Percentiles rank a stretch among this genome's conserved stretches.
Conservation (phyloP, 2,329 filamentous ascomycete species). For the Leptographium procerum region DNA sequence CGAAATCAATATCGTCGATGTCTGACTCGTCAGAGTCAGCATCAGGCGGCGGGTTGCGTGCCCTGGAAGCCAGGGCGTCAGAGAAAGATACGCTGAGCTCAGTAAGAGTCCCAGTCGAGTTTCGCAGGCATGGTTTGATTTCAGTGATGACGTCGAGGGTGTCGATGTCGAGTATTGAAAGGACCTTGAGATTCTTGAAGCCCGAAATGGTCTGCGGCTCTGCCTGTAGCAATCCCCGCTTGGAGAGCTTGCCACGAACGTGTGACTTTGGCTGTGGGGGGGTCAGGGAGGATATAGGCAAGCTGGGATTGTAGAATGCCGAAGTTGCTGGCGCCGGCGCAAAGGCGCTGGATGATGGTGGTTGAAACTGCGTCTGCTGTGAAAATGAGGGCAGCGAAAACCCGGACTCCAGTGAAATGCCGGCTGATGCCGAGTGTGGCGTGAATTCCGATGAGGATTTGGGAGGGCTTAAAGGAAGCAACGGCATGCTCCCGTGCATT, state of each 20-base stretch:
- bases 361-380: conserved; percentile 9
- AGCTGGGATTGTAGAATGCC: background rate
- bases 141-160: conserved; percentile 43
- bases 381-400: conserved; percentile 9
- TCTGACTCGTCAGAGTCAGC: conserved; percentile 31
- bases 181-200: conserved; percentile 41
- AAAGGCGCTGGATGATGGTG: background rate
- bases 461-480: conserved; percentile 26
- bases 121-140: conserved; percentile 41
- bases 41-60: conserved; percentile 28
- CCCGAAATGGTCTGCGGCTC: conserved; percentile 43
- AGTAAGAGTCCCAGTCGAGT: conserved; percentile 41
- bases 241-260: background rate
- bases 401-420: conserved; percentile 10
- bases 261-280: background rate
- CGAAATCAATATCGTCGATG: conserved; percentile 36
- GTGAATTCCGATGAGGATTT: background rate
- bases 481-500: conserved; percentile 38
- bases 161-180: conserved; percentile 51
- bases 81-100: conserved; percentile 50
- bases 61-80: conserved; percentile 33
- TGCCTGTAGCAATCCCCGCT: background rate
- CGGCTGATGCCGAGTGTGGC: background rate
- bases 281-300: background rate
- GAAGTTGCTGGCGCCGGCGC: background rate